Evolutionary conservation across 345 rosid species (phyloP).

Genomic region (Gossypium thurberi): DNA sequence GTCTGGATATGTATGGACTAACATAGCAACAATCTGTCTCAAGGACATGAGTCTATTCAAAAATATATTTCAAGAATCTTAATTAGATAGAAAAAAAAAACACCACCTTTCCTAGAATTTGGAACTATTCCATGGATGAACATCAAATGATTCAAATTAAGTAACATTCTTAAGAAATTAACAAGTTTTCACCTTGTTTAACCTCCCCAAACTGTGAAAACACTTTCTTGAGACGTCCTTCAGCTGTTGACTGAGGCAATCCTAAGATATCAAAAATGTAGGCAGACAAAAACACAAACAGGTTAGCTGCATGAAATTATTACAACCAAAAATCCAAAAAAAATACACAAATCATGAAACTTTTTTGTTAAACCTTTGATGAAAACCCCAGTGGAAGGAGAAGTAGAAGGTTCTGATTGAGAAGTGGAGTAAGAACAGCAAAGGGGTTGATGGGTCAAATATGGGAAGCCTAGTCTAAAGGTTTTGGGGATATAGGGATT

Average conservation of each 20-base stretch:
- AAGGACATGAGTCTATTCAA: background rate
- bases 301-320: background rate
- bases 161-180: background rate
- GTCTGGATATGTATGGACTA: background rate
- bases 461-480: conserved; percentile 6
- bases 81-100: too few relatives aligned
- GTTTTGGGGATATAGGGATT: conserved; percentile 5
- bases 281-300: background rate
- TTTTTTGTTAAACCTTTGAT: conserved; percentile 16
- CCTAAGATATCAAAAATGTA: conserved; percentile 24
- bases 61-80: too few relatives aligned
- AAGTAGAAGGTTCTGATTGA: conserved; percentile 10
- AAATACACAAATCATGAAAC: background rate
- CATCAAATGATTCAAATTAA: too few relatives aligned
- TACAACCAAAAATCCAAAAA: background rate
- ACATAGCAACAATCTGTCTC: background rate
- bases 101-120: too few relatives aligned
- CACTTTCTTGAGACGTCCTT: conserved; percentile 40
- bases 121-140: too few relatives aligned
- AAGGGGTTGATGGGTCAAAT: conserved; percentile 14
- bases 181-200: conserved; percentile 28
- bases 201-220: conserved; percentile 50
- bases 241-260: conserved; percentile 40
- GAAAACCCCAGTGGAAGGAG: conserved; percentile 16
- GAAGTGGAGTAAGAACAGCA: conserved; percentile 19